Evolutionary conservation across 2,329 filamentous ascomycete species (phyloP), one percentile per base, ranked within the genome.

Genomic region (Scedosporium boydii): DNA sequence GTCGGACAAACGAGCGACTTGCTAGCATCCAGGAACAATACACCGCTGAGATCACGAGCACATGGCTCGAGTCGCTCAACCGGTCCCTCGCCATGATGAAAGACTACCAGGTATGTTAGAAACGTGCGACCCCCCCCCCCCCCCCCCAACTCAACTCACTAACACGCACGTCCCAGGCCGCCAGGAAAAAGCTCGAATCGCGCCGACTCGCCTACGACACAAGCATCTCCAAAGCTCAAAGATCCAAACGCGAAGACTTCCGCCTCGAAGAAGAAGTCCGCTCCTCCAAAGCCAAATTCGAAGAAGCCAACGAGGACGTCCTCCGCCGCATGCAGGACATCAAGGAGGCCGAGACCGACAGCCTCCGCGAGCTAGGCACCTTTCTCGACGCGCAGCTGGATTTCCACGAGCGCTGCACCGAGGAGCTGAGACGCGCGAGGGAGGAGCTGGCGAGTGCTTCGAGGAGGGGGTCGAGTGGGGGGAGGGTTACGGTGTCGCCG

Each of bases 311-410:
- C 71, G 93, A 98, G 71, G 93, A 98, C 69, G 93, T 98, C 62
- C 83, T 88, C 68, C 86, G 93, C 64, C 85, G 93, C 62, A 98
- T 98, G 95, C 86, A 96, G 75, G 93, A 98, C 71, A 96, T 98
- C 77, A 93, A 95, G 77, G 93, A 97, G 69, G 85, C 91, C 23
- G 93, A 98, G 75, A 82, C 80, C 53, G 93, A 98, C 66, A 91
- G 87, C 70, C 84, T 96, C 51, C 81, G 83, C 58, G 91, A 96
- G 70, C 78, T 98, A 63, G 87, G 86, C 3, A 79, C 85, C 18
- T 96, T 98, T 73, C 78, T 98, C 60, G 93, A 98, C 65, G 89
- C 91, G 48, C 90, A 98, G 76, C 81, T 98, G 63, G 88, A 89
- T 66, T 97, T 95, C 76, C 90, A 97, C 72, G 93, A 98, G 72